Percentiles rank a stretch among this genome's conserved stretches.
These are phyloP conservation scores for Zygosaccharomyces lentus DNA, from an alignment of 805 yeast genomes.

Conservation along the genomic window DNA sequence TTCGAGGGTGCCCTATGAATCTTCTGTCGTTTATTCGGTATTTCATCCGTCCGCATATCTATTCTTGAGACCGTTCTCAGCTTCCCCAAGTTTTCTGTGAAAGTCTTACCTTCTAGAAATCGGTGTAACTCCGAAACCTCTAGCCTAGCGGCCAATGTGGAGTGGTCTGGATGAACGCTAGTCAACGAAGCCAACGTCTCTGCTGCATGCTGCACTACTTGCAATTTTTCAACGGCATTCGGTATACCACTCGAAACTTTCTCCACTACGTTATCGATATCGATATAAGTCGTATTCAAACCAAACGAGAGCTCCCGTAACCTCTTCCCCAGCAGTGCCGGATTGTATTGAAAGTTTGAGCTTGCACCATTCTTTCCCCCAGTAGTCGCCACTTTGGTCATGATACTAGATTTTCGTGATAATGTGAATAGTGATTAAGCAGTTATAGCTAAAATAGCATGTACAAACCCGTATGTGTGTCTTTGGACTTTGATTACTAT, in stretches of 20 bases:
- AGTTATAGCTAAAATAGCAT: neutral
- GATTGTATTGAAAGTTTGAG: neutral
- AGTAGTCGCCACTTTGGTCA: neutral
- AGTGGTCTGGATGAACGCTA: slow-evolving; percentile 95
- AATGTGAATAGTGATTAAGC: neutral
- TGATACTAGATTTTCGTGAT: neutral
- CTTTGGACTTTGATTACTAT: neutral
- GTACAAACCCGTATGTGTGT: neutral
- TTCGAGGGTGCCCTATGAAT: slow-evolving; percentile 59
- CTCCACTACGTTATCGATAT: slow-evolving; percentile 87
- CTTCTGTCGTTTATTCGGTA: slow-evolving; percentile 71
- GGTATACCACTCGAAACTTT: slow-evolving; percentile 68
- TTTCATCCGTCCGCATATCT: slow-evolving; percentile 44
- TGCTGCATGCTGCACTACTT: slow-evolving; percentile 49
- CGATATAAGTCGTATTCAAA: slow-evolving; percentile 79
- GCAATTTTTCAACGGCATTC: slow-evolving; percentile 2
- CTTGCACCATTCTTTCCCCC: neutral
- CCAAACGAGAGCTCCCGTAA: slow-evolving; percentile 64
- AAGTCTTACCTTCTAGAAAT: slow-evolving; percentile 37
- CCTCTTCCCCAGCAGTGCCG: slow-evolving; percentile 6
- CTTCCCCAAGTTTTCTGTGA: slow-evolving; percentile 15
- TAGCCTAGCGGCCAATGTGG: slow-evolving; percentile 86
- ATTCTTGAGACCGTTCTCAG: slow-evolving; percentile 7
- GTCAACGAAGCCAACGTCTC: slow-evolving; percentile 96
- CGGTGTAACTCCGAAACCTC: slow-evolving; percentile 90